Evolutionary conservation across 768 basidiomycete genomes (phyloP).

Genomic region (Tulasnella sp.): DNA sequence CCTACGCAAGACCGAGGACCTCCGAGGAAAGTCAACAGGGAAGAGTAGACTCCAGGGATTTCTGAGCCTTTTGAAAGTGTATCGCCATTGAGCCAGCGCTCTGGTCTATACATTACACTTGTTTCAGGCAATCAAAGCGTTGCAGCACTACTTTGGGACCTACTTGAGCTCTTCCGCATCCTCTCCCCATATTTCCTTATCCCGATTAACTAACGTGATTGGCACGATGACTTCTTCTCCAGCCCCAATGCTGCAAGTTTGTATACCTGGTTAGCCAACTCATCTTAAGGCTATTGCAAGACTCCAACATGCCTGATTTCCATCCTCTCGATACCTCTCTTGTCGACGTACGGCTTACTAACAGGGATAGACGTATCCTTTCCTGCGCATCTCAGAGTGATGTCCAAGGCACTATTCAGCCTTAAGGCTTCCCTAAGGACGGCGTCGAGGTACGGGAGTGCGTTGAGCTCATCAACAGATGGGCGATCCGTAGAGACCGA

Average conservation of each 20-base stretch:
- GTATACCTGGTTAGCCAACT: neutral
- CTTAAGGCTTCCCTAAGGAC: conserved; percentile 41
- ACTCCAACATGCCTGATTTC: conserved; percentile 26
- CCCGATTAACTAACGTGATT: conserved; percentile 1
- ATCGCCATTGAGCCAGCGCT: conserved; percentile 18
- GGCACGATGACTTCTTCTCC: conserved; percentile 6
- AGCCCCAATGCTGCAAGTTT: neutral
- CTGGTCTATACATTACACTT: neutral
- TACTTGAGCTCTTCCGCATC: conserved; percentile 19
- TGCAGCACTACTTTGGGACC: neutral
- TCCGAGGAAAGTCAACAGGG: conserved; percentile 8
- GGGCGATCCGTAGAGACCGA: conserved; percentile 16
- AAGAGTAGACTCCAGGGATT: conserved; percentile 7
- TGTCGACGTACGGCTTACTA: conserved; percentile 34
- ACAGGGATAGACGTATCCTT: conserved; percentile 46
- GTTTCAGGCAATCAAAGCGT: neutral
- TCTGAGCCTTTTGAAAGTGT: neutral
- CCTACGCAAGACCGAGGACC: conserved; percentile 12
- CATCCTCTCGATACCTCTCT: conserved; percentile 31
- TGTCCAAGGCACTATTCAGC: conserved; percentile 39
- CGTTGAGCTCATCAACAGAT: conserved; percentile 20
- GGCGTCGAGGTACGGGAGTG: conserved; percentile 24
- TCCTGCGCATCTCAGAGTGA: conserved; percentile 33
- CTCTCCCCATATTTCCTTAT: conserved; percentile 15
- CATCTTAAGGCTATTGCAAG: neutral